Base-by-base conservation (phyloP, 2,329 filamentous ascomycete genomes). In the Rutstroemia sp. region DNA sequence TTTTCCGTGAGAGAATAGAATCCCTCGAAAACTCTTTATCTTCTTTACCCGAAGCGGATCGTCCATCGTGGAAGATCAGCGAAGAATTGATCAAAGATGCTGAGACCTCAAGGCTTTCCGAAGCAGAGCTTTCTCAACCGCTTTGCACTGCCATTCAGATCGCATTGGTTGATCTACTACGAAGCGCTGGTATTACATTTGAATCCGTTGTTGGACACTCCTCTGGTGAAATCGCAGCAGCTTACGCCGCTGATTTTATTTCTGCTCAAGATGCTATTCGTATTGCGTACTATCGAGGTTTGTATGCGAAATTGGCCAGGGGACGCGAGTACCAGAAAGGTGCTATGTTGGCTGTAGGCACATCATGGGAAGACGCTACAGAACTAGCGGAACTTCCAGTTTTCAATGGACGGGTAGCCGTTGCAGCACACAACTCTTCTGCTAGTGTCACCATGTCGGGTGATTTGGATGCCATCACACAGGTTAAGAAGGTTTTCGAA, bases 81-180 rank as follows among this genome's bases (percentile, higher is more conserved):
- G 66, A 70, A 38, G 71, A 75, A 59, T 67, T 76, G 5, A 48
- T 69, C 25, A 70, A 72, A 1, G 46, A 45, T 3, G 9, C 21
- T 10, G 12, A 19, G 6, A 10, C 34, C 2, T 56, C 57, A 73
- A 2, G 64, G 65, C 4, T 75, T 72, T 1, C 73, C 75, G 39
- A 51, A 19, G 42, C 30, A 10, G 17, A 17, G 1, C 25, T 47
- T 5, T 51, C 58, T n/a, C 73, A 75, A 60, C 73, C 74, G 57
- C 65, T 72, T 69, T 74, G 70, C 58, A 76, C 74, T 0, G 73
- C 76, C 0, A 58, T 80, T 1, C 77, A 80, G 61, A 65, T 80
- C 25, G n/a, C 71, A 0, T 62, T 78, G 3, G 71, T 73, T 0
- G 67, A 73, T n/a, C 65, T 79, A 5, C 67, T 80, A 0, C 30